These are phyloP conservation scores for Talaromyces sp. DNA, from an alignment of 2,329 filamentous ascomycete genomes.

Conservation along the genomic window DNA sequence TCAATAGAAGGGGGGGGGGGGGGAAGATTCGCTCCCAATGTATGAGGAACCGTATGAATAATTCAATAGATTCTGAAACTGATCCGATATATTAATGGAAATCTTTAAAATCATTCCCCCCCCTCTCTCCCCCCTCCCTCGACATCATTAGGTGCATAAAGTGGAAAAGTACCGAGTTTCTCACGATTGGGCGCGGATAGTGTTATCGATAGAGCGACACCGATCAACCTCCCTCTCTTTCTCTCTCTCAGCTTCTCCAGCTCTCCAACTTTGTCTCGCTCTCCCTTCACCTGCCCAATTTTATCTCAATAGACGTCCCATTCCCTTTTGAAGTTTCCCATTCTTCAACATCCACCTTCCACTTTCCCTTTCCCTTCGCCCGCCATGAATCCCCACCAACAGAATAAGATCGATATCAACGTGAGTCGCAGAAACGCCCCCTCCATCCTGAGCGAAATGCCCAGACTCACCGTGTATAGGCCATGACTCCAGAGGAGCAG, in stretches of 20 bases:
- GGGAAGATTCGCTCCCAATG: too few relatives aligned
- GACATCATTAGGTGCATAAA: too few relatives aligned
- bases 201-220: not conserved
- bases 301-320: not conserved
- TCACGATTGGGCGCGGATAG: slow-evolving; percentile 2
- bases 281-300: not conserved
- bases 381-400: slow-evolving; percentile 92
- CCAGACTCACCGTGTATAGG: slow-evolving; percentile 56
- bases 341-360: not conserved
- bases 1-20: too few relatives aligned
- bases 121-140: too few relatives aligned
- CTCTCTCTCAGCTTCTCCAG: not conserved
- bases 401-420: slow-evolving; percentile 97
- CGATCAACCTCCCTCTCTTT: not conserved
- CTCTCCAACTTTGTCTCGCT: not conserved
- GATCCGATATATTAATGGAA: too few relatives aligned
- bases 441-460: not conserved
- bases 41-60: too few relatives aligned
- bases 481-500: slow-evolving; percentile 91
- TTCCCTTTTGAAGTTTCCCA: not conserved
- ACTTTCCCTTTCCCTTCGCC: slow-evolving; percentile 4
- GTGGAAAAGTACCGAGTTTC: not conserved
- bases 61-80: too few relatives aligned
- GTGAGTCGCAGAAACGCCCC: slow-evolving; percentile 63
- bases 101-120: too few relatives aligned